Evolutionary conservation across 208 protist species (phyloP).

Genomic region (Trypanosoma mega): DNA sequence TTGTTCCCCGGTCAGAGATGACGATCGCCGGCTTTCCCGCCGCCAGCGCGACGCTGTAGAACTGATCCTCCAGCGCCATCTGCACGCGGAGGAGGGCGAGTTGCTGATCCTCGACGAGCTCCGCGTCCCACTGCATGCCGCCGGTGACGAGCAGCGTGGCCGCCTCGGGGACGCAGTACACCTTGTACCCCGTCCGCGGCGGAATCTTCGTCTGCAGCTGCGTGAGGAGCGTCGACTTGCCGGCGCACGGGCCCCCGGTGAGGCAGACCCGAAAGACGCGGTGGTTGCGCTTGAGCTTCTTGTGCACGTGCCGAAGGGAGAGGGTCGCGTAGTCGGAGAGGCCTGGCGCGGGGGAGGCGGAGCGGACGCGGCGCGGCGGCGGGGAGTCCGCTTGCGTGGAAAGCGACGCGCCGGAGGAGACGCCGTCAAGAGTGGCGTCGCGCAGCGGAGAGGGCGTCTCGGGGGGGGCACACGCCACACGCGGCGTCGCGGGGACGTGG

Average conservation of each 20-base stretch:
- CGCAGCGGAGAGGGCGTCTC: background rate
- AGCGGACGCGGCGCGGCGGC: too few relatives aligned
- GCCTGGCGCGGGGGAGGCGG: constrained; percentile 48
- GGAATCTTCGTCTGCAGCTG: constrained; percentile 61
- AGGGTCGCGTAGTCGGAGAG: constrained; percentile 50
- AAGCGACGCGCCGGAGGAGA: too few relatives aligned
- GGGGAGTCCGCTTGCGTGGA: too few relatives aligned
- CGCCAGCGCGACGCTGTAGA: constrained; percentile 59
- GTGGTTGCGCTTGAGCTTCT: constrained; percentile 48
- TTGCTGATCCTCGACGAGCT: constrained; percentile 55
- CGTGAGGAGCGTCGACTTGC: constrained; percentile 77
- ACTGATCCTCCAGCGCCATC: constrained; percentile 73
- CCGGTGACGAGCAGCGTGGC: constrained; percentile 74
- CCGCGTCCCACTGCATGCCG: constrained; percentile 64
- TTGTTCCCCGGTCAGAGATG: constrained; percentile 79
- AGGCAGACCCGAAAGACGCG: constrained; percentile 67
- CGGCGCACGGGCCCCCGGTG: constrained; percentile 81
- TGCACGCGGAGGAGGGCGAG: constrained; percentile 61
- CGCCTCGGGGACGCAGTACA: constrained; percentile 81
- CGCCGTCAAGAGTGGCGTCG: too few relatives aligned
- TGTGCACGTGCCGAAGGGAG: constrained; percentile 40
- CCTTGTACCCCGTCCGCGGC: constrained; percentile 61
- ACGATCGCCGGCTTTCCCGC: constrained; percentile 48
- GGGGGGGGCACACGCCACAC: background rate
- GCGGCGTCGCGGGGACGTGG: background rate